These are phyloP conservation scores for Pseudognaphalium luteoalbum DNA, from an alignment of 129 eudicot genomes.

Conservation along the genomic window DNA sequence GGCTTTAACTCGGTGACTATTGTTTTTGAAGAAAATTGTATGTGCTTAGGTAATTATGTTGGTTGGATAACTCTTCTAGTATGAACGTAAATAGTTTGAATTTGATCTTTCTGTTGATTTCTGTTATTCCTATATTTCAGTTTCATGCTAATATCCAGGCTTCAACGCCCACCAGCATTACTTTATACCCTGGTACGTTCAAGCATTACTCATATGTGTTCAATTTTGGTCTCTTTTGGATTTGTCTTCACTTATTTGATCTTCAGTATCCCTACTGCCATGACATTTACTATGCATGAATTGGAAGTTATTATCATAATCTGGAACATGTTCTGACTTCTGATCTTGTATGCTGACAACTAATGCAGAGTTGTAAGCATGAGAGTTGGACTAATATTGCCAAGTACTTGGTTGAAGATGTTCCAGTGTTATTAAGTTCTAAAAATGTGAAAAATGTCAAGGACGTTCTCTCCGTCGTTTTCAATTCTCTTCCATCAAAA, in stretches of 20 bases:
- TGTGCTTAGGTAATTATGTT: slow-evolving; percentile 1
- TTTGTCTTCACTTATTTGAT: background rate
- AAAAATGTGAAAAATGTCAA: slow-evolving; percentile 51
- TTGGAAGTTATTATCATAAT: slow-evolving; percentile 2
- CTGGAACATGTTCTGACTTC: slow-evolving; percentile 10
- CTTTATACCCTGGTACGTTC: slow-evolving; percentile 88
- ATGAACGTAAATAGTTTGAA: background rate
- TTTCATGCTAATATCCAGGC: slow-evolving; percentile 93
- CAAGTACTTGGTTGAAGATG: slow-evolving; percentile 84
- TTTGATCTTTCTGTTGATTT: slow-evolving; percentile 3
- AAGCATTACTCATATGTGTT: slow-evolving; percentile 9
- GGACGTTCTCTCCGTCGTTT: slow-evolving; percentile 64
- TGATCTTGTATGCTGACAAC: slow-evolving; percentile 5
- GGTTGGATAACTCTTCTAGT: slow-evolving; percentile 8
- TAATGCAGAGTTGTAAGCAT: slow-evolving; percentile 88
- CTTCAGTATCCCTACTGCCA: background rate
- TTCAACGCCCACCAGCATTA: slow-evolving; percentile 79
- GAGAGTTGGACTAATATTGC: slow-evolving; percentile 89
- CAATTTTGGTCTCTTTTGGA: slow-evolving; percentile 4
- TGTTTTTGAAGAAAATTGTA: background rate
- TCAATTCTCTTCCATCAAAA: slow-evolving; percentile 74
- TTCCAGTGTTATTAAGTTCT: slow-evolving; percentile 65
- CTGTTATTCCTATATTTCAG: slow-evolving; percentile 40
- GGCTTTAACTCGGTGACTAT: background rate
- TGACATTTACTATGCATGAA: slow-evolving; percentile 9